Conservation (phyloP, 2,329 filamentous ascomycete genomes). For the Endocalyx cinctus region DNA sequence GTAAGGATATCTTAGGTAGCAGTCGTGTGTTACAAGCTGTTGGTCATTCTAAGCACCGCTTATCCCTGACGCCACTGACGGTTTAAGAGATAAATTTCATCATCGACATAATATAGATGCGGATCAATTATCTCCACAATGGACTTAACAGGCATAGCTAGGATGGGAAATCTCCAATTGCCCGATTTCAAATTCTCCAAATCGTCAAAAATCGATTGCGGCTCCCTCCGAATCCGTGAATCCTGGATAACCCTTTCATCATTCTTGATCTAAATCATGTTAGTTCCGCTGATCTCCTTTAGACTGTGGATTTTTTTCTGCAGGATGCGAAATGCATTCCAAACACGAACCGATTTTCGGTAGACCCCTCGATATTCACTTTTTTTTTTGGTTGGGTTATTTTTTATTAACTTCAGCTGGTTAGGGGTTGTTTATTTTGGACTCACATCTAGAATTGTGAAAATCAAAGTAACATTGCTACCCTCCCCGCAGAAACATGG, state of each 20-base stretch:
- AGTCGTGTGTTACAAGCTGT: not conserved
- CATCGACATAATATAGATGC: slow-evolving; percentile 21
- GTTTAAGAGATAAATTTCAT: slow-evolving; percentile 10
- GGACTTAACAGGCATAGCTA: slow-evolving; percentile 12
- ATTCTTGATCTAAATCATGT: slow-evolving; percentile 16
- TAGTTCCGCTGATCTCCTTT: no score
- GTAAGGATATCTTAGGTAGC: not conserved
- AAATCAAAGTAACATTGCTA: no score
- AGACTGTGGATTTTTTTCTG: no score
- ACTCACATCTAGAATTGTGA: no score
- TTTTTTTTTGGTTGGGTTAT: no score
- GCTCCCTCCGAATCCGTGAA: slow-evolving; percentile 21
- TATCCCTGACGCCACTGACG: slow-evolving; percentile 3
- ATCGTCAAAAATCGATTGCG: slow-evolving; percentile 26
- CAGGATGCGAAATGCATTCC: no score
- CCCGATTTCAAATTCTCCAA: slow-evolving; percentile 24
- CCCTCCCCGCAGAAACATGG: no score
- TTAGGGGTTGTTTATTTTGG: no score
- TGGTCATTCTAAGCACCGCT: not conserved
- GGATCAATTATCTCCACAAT: slow-evolving; percentile 19
- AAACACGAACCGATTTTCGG: no score
- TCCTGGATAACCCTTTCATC: slow-evolving; percentile 23
- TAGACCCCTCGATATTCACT: no score
- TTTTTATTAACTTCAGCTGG: no score
- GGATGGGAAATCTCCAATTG: slow-evolving; percentile 25